Evolutionary conservation across 441 rosid species (phyloP).

Genomic region (Erodium chrysanthum): DNA sequence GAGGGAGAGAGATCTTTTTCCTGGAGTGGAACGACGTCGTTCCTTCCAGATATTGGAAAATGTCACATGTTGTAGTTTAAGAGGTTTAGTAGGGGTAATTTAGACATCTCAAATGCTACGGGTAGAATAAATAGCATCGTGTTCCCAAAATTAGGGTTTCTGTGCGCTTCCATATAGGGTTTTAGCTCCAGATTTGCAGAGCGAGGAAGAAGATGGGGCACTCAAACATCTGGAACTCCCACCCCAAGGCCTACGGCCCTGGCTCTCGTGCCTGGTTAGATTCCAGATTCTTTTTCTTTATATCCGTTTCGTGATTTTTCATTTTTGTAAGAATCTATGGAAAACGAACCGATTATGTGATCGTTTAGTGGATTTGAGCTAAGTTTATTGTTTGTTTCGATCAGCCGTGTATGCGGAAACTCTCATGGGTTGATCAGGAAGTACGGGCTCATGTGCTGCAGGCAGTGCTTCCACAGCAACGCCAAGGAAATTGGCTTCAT

Average conservation of each 20-base stretch:
- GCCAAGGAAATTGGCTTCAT: constrained; percentile 32
- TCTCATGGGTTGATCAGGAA: constrained; percentile 28
- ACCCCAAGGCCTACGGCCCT: constrained; percentile 37
- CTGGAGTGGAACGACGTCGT: neutral
- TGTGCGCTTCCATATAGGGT: neutral
- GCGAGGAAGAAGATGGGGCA: constrained; percentile 33
- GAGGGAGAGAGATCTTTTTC: neutral
- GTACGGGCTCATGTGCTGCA: constrained; percentile 30
- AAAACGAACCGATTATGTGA: too few relatives aligned
- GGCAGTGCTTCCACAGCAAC: constrained; percentile 29
- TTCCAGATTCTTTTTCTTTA: constrained; percentile 52
- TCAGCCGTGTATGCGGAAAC: constrained; percentile 30
- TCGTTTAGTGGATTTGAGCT: neutral
- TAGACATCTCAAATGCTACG: neutral
- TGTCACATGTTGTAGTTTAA: neutral
- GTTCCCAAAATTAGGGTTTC: neutral
- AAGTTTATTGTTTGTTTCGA: neutral
- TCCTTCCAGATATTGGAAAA: neutral
- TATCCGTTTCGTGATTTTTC: constrained; percentile 45
- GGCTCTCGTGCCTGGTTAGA: constrained; percentile 35
- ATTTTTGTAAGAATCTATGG: neutral
- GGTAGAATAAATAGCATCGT: neutral
- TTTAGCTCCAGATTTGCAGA: constrained; percentile 1
- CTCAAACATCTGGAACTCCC: constrained; percentile 35
- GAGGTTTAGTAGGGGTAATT: neutral